phyloP scores from a whole-genome alignment of 2,329 filamentous ascomycete genomes.

The Colletotrichum sublineola region DNA sequence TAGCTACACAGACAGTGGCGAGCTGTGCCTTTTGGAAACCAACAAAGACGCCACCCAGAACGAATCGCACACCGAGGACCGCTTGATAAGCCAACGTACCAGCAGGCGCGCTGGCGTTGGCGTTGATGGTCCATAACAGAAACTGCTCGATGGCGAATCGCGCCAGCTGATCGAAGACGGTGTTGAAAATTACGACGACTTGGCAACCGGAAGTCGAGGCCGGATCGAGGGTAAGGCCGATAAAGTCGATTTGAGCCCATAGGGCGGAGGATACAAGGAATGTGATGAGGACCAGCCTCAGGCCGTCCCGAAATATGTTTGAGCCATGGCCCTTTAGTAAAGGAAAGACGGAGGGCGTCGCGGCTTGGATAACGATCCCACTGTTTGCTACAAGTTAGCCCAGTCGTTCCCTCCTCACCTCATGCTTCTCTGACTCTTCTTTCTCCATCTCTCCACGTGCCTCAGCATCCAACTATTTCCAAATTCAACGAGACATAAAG shows the following conservation, averaged over 20 bases:
- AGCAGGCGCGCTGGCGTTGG: conserved; percentile 52
- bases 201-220: conserved; percentile 62
- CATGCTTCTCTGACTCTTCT: conserved; percentile 1
- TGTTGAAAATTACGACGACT: conserved; percentile 64
- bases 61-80: conserved; percentile 61
- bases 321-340: conserved; percentile 62
- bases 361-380: conserved; percentile 67
- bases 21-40: conserved; percentile 67
- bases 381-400: conserved; percentile 52
- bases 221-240: conserved; percentile 62
- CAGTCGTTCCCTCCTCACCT: conserved; percentile 31
- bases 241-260: conserved; percentile 68
- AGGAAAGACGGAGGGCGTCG: conserved; percentile 61
- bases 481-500: neutral
- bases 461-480: neutral
- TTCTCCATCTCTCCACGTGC: neutral
- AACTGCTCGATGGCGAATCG: conserved; percentile 67
- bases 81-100: conserved; percentile 60
- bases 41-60: conserved; percentile 67
- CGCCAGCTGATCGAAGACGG: conserved; percentile 69
- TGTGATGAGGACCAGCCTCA: conserved; percentile 73
- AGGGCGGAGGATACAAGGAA: conserved; percentile 65
- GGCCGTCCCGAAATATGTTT: conserved; percentile 66
- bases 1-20: conserved; percentile 65
- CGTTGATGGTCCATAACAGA: conserved; percentile 64